Conservation (phyloP, 495 filamentous ascomycete genomes). For the Aspergillus asperescens region DNA sequence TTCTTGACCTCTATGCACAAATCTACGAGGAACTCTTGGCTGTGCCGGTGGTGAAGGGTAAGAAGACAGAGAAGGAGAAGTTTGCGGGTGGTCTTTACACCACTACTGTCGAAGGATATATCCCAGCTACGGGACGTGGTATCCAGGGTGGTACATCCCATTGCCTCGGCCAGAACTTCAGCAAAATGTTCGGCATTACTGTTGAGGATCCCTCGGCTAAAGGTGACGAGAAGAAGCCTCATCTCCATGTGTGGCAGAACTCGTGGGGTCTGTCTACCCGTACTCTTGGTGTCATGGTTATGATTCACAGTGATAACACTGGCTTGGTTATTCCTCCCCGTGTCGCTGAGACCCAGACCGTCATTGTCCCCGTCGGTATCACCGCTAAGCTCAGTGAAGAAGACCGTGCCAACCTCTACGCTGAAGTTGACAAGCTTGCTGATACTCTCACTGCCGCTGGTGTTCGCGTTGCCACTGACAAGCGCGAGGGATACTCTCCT, state of each 20-base stretch:
- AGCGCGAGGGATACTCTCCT: conserved; percentile 80
- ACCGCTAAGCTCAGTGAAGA: conserved; percentile 78
- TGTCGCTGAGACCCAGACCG: conserved; percentile 77
- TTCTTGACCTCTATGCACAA: conserved; percentile 85
- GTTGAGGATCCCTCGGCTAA: conserved; percentile 85
- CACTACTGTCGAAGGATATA: conserved; percentile 84
- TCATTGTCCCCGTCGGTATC: conserved; percentile 91
- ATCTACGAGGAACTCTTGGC: conserved; percentile 92
- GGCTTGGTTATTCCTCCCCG: conserved; percentile 87
- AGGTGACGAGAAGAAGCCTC: conserved; percentile 62
- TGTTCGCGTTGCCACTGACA: conserved; percentile 68
- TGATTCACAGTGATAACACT: conserved; percentile 93
- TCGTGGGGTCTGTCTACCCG: conserved; percentile 97
- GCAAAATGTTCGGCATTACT: conserved; percentile 95
- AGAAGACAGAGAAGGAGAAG: conserved; percentile 88
- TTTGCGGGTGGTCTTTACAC: conserved; percentile 96
- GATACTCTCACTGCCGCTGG: conserved; percentile 58
- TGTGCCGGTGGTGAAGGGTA: conserved; percentile 85
- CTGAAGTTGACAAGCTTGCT: conserved; percentile 63
- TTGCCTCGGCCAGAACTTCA: conserved; percentile 94
- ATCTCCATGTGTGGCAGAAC: conserved; percentile 91
- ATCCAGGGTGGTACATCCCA: conserved; percentile 96
- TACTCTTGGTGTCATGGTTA: conserved; percentile 94
- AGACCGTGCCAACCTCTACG: conserved; percentile 64
- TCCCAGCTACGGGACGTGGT: conserved; percentile 87